phyloP scores from a whole-genome alignment of 768 basidiomycete species.

The Naematelia aurantialba region DNA sequence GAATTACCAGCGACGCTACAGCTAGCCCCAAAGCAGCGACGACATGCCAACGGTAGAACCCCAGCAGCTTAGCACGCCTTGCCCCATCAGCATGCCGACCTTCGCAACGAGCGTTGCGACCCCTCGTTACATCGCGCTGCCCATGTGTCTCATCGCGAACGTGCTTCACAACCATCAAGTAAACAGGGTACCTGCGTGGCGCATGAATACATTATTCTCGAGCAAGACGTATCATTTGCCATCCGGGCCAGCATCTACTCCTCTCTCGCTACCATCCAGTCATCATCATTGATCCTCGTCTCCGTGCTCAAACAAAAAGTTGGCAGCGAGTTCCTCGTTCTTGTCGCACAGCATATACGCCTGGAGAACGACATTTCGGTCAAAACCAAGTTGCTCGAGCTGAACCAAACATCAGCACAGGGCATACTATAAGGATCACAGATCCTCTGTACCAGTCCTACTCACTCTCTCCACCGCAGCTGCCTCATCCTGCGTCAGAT shows the following conservation, averaged over 20 bases:
- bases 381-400: slow-evolving; percentile 84
- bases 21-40: not conserved
- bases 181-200: slow-evolving; percentile 1
- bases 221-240: not conserved
- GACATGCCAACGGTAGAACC: not conserved
- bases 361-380: slow-evolving; percentile 73
- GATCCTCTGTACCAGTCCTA: slow-evolving; percentile 15
- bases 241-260: not conserved
- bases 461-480: slow-evolving; percentile 85
- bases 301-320: slow-evolving; percentile 76
- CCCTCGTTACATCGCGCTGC: too few species aligned
- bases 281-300: slow-evolving; percentile 50
- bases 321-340: slow-evolving; percentile 94
- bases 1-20: not conserved
- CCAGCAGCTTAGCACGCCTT: not conserved
- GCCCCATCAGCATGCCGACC: too few species aligned
- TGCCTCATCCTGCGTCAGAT: slow-evolving; percentile 77
- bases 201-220: not conserved
- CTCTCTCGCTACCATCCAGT: slow-evolving; percentile 1
- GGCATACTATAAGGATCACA: too few species aligned
- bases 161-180: too few species aligned
- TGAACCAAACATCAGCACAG: too few species aligned
- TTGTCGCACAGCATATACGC: slow-evolving; percentile 83
- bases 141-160: too few species aligned
- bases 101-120: too few species aligned